Conservation (phyloP, 2,329 filamentous ascomycete species). For the Aspergillus sp. region DNA sequence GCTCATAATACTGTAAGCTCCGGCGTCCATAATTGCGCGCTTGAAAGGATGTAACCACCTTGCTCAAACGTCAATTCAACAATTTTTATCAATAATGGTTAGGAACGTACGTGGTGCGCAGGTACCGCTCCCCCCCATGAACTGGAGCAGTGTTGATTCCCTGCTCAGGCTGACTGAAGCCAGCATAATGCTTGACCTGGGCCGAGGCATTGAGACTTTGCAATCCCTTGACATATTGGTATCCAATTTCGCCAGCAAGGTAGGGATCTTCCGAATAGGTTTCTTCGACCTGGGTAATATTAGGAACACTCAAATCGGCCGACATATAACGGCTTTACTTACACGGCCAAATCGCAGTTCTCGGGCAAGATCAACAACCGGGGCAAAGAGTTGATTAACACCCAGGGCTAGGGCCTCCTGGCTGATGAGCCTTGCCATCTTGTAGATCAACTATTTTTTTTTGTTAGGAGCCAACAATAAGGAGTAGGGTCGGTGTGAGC, state of each 20-base stretch:
- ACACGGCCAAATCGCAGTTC: slow-evolving; percentile 69
- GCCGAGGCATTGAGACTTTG: slow-evolving; percentile 66
- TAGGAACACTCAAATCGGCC: not conserved
- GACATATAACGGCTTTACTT: slow-evolving; percentile 2
- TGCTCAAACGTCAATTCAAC: not conserved
- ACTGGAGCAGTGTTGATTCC: slow-evolving; percentile 67
- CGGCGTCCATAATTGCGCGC: slow-evolving; percentile 68
- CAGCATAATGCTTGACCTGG: slow-evolving; percentile 75
- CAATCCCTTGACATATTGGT: slow-evolving; percentile 60
- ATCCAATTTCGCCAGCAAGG: slow-evolving; percentile 67
- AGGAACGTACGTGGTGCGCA: slow-evolving; percentile 56
- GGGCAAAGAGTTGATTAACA: slow-evolving; percentile 72
- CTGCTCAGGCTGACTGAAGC: slow-evolving; percentile 68
- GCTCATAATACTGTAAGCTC: slow-evolving; percentile 69
- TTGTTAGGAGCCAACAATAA: not conserved
- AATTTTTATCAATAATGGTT: not conserved
- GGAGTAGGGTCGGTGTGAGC: not conserved
- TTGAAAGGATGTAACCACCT: slow-evolving; percentile 61
- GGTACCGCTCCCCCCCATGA: slow-evolving; percentile 56
- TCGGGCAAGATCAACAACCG: slow-evolving; percentile 68
- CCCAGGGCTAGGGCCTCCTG: slow-evolving; percentile 66
- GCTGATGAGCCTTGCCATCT: slow-evolving; percentile 67
- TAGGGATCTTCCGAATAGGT: slow-evolving; percentile 69
- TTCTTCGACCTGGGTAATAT: slow-evolving; percentile 57
- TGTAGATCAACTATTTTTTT: slow-evolving; percentile 51